Percentiles rank a stretch among this genome's conserved stretches.
Evolutionary conservation across 2,329 filamentous ascomycete species (phyloP).

Genomic region (Fusarium miscanthi): DNA sequence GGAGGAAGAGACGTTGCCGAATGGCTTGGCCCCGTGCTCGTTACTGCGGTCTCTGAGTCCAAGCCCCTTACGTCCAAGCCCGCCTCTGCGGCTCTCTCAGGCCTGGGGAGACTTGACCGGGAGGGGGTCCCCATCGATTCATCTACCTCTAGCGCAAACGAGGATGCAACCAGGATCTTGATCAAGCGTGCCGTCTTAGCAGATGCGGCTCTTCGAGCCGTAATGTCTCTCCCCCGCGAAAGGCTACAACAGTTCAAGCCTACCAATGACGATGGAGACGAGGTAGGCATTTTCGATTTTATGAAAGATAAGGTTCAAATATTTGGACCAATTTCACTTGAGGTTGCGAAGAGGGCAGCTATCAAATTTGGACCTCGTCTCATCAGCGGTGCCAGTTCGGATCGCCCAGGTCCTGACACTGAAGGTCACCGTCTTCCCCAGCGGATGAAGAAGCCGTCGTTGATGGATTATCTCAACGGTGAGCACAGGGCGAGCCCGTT

Average conservation of each 20-base stretch:
- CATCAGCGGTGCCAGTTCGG: neutral
- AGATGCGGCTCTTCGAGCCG: neutral
- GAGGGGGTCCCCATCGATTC: neutral
- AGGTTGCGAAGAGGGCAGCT: neutral
- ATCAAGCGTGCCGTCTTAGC: neutral
- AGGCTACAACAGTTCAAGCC: neutral
- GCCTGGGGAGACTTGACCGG: neutral
- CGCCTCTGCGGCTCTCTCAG: neutral
- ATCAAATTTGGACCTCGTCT: neutral
- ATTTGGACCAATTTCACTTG: neutral
- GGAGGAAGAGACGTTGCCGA: conserved; percentile 19
- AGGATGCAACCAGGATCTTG: neutral
- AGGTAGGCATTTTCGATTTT: neutral
- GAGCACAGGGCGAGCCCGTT: neutral
- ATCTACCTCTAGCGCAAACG: neutral
- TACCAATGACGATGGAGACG: neutral
- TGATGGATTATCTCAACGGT: neutral
- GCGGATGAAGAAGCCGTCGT: neutral
- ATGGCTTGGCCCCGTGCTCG: conserved; percentile 17
- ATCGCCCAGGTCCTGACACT: no score
- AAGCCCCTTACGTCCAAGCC: neutral
- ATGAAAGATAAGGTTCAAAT: neutral
- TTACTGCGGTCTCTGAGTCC: neutral
- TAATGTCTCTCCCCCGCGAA: neutral
- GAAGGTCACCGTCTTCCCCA: neutral